Percentiles rank a stretch among this genome's conserved stretches.
Conservation (phyloP, 306 rosid genomes). For the Citrullus amarus region DNA sequence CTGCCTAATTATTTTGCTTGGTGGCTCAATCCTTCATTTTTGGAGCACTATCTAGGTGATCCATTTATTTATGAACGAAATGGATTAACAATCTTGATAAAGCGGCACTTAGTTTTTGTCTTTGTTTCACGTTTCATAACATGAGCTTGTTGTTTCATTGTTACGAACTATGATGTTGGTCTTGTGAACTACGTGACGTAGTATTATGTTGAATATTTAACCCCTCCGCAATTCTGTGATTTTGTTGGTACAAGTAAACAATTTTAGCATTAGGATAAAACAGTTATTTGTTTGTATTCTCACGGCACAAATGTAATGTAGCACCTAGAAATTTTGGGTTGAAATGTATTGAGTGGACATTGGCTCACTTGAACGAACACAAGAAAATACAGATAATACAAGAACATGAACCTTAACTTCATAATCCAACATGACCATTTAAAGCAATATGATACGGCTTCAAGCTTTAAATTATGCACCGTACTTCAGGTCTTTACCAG, state of each 20-base stretch:
- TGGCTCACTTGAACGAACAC: background rate
- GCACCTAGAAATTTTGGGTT: background rate
- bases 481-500: constrained; percentile 17
- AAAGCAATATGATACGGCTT: background rate
- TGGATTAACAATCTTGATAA: background rate
- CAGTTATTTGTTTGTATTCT: background rate
- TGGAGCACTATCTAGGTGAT: background rate
- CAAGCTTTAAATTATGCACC: background rate
- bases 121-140: background rate
- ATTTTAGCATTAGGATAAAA: background rate
- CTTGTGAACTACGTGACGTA: background rate
- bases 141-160: background rate
- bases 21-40: background rate
- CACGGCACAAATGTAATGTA: background rate
- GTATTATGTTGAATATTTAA: background rate
- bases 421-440: background rate
- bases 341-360: background rate
- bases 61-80: background rate
- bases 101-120: background rate
- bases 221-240: background rate
- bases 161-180: background rate
- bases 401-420: background rate
- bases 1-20: background rate
- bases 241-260: background rate
- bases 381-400: background rate